A percentile compares a stretch with the other conserved stretches of the same genome.
Evolutionary conservation across 805 yeast species (phyloP).

Genomic region (Kuraishia hungarica): DNA sequence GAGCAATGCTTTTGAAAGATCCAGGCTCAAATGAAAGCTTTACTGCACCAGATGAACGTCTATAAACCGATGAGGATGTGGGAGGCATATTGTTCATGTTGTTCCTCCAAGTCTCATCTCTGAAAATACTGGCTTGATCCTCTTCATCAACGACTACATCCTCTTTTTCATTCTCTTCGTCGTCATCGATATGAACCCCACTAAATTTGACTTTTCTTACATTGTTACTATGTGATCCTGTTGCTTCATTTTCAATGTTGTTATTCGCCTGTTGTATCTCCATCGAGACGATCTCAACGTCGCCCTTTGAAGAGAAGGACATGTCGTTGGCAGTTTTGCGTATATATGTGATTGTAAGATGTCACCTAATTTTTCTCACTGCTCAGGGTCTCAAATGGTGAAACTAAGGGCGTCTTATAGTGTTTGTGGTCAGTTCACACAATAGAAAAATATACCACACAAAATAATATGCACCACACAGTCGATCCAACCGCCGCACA

Average conservation of each 20-base stretch:
- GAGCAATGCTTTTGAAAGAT: constrained; percentile 5
- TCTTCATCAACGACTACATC: neutral
- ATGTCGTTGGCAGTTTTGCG: neutral
- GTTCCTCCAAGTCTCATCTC: constrained; percentile 37
- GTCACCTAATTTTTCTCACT: too few relatives aligned
- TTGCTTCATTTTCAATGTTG: neutral
- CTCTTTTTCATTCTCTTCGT: neutral
- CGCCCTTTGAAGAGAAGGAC: neutral
- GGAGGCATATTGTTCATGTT: constrained; percentile 41
- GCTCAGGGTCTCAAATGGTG: too few relatives aligned
- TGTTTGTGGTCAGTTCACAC: too few relatives aligned
- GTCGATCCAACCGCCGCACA: neutral
- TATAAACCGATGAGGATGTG: constrained; percentile 12
- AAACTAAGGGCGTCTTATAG: too few relatives aligned
- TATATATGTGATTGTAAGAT: neutral
- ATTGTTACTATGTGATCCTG: neutral
- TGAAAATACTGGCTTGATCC: neutral
- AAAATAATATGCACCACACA: neutral
- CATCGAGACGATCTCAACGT: neutral
- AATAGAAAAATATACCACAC: neutral
- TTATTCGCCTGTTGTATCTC: neutral
- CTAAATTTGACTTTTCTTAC: neutral
- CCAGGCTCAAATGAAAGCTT: constrained; percentile 7
- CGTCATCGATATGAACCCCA: neutral
- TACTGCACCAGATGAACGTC: neutral